Evolutionary conservation across 2,329 filamentous ascomycete species (phyloP).

Genomic region (Seiridium cupressi): DNA sequence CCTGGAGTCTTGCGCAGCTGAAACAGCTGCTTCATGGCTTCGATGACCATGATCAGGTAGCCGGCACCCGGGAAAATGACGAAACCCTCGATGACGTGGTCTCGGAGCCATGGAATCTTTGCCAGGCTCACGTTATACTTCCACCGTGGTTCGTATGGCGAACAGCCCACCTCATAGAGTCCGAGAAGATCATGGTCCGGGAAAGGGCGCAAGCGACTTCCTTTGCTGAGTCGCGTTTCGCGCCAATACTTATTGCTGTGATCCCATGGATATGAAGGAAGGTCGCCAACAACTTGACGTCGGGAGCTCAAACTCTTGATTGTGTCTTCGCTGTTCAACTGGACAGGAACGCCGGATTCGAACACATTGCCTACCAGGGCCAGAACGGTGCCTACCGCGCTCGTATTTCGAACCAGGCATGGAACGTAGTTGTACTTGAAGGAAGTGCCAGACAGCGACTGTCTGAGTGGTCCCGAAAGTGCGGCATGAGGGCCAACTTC

Average conservation of each 20-base stretch:
- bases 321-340: background rate
- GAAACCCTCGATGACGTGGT: slow-evolving; percentile 40
- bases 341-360: background rate
- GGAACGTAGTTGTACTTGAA: background rate
- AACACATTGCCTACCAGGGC: background rate
- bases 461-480: background rate
- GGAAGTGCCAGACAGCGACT: background rate
- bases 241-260: slow-evolving; percentile 8
- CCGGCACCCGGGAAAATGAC: slow-evolving; percentile 37
- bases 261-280: slow-evolving; percentile 13
- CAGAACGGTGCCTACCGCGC: background rate
- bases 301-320: background rate
- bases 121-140: slow-evolving; percentile 14
- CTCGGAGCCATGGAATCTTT: slow-evolving; percentile 34
- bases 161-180: background rate
- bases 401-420: background rate
- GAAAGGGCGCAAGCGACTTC: background rate
- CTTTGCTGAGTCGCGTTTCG: slow-evolving; percentile 8
- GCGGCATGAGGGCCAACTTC: background rate
- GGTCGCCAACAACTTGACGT: background rate
- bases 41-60: slow-evolving; percentile 25
- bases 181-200: slow-evolving; percentile 6
- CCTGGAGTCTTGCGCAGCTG: slow-evolving; percentile 4
- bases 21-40: slow-evolving; percentile 7
- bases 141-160: slow-evolving; percentile 10